Evolutionary conservation across 2,329 filamentous ascomycete genomes (phyloP), one percentile per base, ranked within the genome.

Genomic region (Aureobasidium lini): DNA sequence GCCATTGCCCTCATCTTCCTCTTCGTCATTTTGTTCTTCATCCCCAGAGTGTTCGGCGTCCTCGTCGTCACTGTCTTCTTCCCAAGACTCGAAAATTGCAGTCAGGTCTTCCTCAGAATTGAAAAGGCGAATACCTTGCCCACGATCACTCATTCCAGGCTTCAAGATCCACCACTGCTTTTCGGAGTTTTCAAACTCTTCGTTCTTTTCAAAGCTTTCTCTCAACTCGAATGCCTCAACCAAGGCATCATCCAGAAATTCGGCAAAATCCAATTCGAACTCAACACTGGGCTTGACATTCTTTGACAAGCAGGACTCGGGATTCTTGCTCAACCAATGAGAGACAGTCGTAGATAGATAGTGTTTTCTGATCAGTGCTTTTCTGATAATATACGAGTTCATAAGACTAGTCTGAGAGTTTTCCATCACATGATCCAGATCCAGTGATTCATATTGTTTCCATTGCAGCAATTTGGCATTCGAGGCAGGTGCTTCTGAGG

Each of bases 351-450:
- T 84, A 3, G 88, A 87, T 3, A 99, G 81, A 71, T 94, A 97
- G 72, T 99, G 94, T 74, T 99, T 99, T 61, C 94, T 84, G 67
- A 97, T 97, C 18, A 99, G 79, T 0, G 94, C 94, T 77, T 97
- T 97, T 68, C 94, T 88, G 71, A 97, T 95, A 69, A 96, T 83
- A 73, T 96, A 97, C 69, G 90, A 89, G 74, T 96, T 97, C 66
- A 89, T 80, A 1, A 96, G 78, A 10, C 81, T 84, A 0, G 83
- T 84, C 0, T 73, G 70, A 0, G 87, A 75, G 65, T 90, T 79
- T 1, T 77, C 72, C 60, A 88, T 78, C 16, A 88, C 81, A 67
- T 87, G 84, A 58, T 89, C 85, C 71, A 96, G 97, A 70, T 95
- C 89, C 61, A 97, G 83, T 43, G 83, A 79, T 73, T 99, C 94